Percentiles rank a stretch among this genome's conserved stretches.
phyloP scores from a whole-genome alignment of 345 rosid species.

The Corchorus olitorius region DNA sequence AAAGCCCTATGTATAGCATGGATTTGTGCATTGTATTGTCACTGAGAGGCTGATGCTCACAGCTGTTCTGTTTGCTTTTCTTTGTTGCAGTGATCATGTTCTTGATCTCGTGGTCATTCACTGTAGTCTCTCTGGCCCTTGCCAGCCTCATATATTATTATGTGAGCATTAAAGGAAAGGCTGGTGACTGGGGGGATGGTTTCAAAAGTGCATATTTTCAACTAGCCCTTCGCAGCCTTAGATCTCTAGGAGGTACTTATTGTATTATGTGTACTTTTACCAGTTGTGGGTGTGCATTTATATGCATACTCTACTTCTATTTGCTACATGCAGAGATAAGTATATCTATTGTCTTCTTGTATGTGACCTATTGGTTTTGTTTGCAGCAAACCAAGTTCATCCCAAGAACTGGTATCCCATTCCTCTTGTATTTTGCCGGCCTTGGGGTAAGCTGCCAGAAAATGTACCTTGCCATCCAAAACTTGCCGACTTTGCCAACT shows the following conservation, averaged over 20 bases:
- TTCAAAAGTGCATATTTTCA: slow-evolving; percentile 99
- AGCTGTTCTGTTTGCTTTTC: slow-evolving; percentile 24
- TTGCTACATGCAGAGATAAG: background rate
- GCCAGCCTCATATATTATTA: slow-evolving; percentile 98
- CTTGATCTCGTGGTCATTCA: slow-evolving; percentile 98
- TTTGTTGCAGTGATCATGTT: slow-evolving; percentile 95
- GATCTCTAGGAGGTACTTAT: slow-evolving; percentile 81
- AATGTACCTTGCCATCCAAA: slow-evolving; percentile 99
- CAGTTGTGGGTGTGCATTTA: background rate
- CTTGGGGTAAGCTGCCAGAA: slow-evolving; percentile 99
- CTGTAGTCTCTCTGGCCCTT: slow-evolving; percentile 89
- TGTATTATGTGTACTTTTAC: background rate
- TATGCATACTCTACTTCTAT: slow-evolving; percentile 10
- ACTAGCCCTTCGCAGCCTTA: slow-evolving; percentile 98
- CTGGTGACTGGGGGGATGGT: slow-evolving; percentile 99
- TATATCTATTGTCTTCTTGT: background rate
- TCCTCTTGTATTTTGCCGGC: slow-evolving; percentile 95
- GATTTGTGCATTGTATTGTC: slow-evolving; percentile 7
- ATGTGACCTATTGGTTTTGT: background rate
- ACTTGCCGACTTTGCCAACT: slow-evolving; percentile 97
- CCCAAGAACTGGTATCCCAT: slow-evolving; percentile 99
- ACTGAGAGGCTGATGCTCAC: slow-evolving; percentile 17
- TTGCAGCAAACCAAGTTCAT: slow-evolving; percentile 92
- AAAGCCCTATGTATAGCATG: background rate
- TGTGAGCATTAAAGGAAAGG: slow-evolving; percentile 96